Percentiles rank a stretch among this genome's conserved stretches.
phyloP scores from a whole-genome alignment of 2,329 filamentous ascomycete species.

The Cyphellophora europaea region DNA sequence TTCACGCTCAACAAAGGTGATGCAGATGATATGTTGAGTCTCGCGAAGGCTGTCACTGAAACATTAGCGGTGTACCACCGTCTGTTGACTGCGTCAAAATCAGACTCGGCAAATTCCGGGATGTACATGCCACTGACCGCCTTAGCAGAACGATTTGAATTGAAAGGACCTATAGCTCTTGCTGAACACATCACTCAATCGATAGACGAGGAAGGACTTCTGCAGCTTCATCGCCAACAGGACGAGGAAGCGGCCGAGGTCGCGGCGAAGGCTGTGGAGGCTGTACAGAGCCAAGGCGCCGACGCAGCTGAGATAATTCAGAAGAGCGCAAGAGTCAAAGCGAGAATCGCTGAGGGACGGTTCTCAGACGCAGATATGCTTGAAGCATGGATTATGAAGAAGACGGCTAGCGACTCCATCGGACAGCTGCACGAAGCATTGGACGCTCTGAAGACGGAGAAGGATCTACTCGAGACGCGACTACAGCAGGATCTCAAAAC shows the following conservation, averaged over 20 bases:
- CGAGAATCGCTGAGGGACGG: constrained; percentile 19
- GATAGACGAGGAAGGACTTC: constrained; percentile 89
- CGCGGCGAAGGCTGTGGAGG: constrained; percentile 62
- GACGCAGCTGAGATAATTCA: constrained; percentile 47
- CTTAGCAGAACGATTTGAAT: constrained; percentile 50
- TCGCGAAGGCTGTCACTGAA: constrained; percentile 77
- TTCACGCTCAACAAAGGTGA: constrained; percentile 90
- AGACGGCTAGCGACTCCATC: constrained; percentile 57
- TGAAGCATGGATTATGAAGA: constrained; percentile 56
- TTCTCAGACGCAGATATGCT: constrained; percentile 29
- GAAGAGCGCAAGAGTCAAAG: constrained; percentile 34
- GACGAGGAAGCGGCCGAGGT: constrained; percentile 63
- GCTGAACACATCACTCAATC: constrained; percentile 63
- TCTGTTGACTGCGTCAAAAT: constrained; percentile 8
- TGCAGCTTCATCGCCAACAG: constrained; percentile 67
- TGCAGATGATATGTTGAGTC: constrained; percentile 75
- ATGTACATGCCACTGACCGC: constrained; percentile 20
- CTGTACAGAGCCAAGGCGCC: constrained; percentile 57
- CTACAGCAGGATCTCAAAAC: constrained; percentile 55
- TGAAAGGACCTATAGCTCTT: constrained; percentile 59
- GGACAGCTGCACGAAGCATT: constrained; percentile 60
- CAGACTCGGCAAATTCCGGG: constrained; percentile 21
- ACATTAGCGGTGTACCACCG: constrained; percentile 39
- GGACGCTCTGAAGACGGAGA: constrained; percentile 50
- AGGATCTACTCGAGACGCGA: constrained; percentile 47